Evolutionary conservation across 106 monocot genomes (phyloP).

Genomic region (Dendrobium chrysotoxum): DNA sequence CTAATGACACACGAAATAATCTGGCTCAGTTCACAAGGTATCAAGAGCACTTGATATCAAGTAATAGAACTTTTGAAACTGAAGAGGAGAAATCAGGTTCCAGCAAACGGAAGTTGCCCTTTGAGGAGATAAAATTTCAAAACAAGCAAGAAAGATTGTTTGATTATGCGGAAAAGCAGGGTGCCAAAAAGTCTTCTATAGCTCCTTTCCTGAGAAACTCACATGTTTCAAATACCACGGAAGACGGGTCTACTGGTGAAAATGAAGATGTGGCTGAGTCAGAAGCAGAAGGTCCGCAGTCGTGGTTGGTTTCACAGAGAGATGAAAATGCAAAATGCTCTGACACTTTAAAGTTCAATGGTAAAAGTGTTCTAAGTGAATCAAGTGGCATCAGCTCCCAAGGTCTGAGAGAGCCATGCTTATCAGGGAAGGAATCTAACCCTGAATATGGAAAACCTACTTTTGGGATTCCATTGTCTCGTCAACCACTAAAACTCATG

Average conservation of each 20-base stretch:
- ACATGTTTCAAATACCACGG: conserved; percentile 43
- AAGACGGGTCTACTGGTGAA: conserved; percentile 60
- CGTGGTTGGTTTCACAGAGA: conserved; percentile 43
- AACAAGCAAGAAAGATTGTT: conserved; percentile 42
- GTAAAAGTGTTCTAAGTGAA: conserved; percentile 26
- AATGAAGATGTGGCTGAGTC: conserved; percentile 77
- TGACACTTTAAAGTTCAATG: conserved; percentile 19
- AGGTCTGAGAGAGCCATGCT: conserved; percentile 18
- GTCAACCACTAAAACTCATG: conserved; percentile 35
- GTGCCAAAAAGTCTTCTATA: conserved; percentile 22
- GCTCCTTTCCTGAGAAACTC: conserved; percentile 27
- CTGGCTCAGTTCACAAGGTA: conserved; percentile 24
- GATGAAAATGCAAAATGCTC: conserved; percentile 41
- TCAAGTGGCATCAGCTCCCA: conserved; percentile 16
- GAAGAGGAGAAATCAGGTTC: conserved; percentile 43
- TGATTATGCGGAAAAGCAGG: conserved; percentile 18
- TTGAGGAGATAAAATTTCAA: conserved; percentile 44
- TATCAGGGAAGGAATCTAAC: conserved; percentile 24
- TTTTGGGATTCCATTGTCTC: conserved; percentile 43
- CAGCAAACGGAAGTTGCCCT: conserved; percentile 49
- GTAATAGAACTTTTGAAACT: conserved; percentile 21
- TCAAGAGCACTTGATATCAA: conserved; percentile 39
- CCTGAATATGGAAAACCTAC: conserved; percentile 27
- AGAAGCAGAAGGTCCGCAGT: conserved; percentile 69
- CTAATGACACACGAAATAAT: conserved; percentile 19